These are phyloP conservation scores for Hyparrhenia diplandra DNA, from an alignment of 176 grass and related monocot species.

Conservation along the genomic window DNA sequence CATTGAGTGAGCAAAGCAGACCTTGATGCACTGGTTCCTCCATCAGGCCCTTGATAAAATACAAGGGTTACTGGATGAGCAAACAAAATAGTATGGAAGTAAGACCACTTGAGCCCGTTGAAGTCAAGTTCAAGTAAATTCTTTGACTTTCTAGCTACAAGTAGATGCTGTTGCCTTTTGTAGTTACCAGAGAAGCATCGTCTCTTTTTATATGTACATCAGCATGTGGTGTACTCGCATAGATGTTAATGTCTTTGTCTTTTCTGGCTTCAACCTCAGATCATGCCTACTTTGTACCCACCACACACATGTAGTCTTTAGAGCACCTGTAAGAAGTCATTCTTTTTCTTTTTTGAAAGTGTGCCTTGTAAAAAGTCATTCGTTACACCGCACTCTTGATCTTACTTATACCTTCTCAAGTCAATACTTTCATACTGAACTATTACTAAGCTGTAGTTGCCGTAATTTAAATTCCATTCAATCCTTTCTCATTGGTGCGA, in stretches of 20 bases:
- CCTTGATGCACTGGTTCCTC: slow-evolving; percentile 90
- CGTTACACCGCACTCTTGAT: neutral
- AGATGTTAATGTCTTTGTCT: neutral
- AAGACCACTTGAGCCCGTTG: slow-evolving; percentile 68
- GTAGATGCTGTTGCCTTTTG: too few species aligned
- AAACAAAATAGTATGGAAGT: neutral
- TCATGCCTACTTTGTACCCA: neutral
- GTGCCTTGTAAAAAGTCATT: neutral
- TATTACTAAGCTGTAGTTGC: neutral
- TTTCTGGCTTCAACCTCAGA: neutral
- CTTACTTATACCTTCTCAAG: slow-evolving; percentile 4
- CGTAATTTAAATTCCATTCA: neutral
- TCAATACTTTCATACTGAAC: neutral
- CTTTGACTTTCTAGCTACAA: slow-evolving; percentile 73
- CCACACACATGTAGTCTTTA: neutral
- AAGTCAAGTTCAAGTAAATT: slow-evolving; percentile 88
- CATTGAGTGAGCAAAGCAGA: slow-evolving; percentile 32
- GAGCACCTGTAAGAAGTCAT: neutral
- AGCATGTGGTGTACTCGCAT: neutral
- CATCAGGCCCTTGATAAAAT: slow-evolving; percentile 78
- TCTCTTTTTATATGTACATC: neutral
- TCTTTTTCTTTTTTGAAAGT: too few species aligned
- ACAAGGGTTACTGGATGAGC: neutral
- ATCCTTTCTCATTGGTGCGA: neutral
- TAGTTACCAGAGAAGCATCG: slow-evolving; percentile 89